Percentiles rank a stretch among this genome's conserved stretches.
These are phyloP conservation scores for Filosporella fistucella DNA, from an alignment of 495 filamentous ascomycete genomes.

Conservation along the genomic window DNA sequence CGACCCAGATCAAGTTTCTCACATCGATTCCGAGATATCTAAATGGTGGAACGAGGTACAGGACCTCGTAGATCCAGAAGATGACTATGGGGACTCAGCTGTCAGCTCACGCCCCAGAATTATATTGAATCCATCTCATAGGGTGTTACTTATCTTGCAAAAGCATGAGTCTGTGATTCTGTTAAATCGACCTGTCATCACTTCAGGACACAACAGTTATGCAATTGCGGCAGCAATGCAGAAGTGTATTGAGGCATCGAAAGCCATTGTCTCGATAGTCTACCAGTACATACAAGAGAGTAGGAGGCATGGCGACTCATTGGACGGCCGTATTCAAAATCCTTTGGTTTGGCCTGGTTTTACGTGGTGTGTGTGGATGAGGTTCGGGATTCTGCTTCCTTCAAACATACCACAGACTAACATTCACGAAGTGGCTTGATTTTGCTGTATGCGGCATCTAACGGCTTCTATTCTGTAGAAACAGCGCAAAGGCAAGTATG, in stretches of 20 bases:
- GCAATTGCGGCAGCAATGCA: slow-evolving; percentile 2
- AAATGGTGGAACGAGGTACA: slow-evolving; percentile 11
- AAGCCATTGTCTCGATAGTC: slow-evolving; percentile 4
- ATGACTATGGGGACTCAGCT: neutral
- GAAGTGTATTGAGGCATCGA: slow-evolving; percentile 8
- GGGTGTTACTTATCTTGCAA: neutral
- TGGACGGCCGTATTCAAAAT: slow-evolving; percentile 1
- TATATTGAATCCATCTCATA: slow-evolving; percentile 2
- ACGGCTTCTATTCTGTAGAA: slow-evolving; percentile 4
- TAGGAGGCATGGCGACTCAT: neutral
- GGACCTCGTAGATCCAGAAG: slow-evolving; percentile 3
- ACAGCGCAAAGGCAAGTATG: neutral
- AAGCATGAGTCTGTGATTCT: slow-evolving; percentile 8
- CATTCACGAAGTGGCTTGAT: neutral
- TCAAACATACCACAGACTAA: too few species aligned
- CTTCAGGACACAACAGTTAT: neutral
- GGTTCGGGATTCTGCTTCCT: neutral
- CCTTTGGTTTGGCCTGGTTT: slow-evolving; percentile 10
- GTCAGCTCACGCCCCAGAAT: too few species aligned
- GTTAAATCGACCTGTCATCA: slow-evolving; percentile 5
- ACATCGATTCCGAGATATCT: slow-evolving; percentile 9
- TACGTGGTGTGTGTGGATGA: slow-evolving; percentile 8
- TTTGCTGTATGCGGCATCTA: slow-evolving; percentile 6
- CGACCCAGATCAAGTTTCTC: slow-evolving; percentile 1
- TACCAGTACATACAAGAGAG: slow-evolving; percentile 1